Percentiles rank a stretch among this genome's conserved stretches.
Evolutionary conservation across 2,329 filamentous ascomycete species (phyloP).

Genomic region (Elsinoe australis): DNA sequence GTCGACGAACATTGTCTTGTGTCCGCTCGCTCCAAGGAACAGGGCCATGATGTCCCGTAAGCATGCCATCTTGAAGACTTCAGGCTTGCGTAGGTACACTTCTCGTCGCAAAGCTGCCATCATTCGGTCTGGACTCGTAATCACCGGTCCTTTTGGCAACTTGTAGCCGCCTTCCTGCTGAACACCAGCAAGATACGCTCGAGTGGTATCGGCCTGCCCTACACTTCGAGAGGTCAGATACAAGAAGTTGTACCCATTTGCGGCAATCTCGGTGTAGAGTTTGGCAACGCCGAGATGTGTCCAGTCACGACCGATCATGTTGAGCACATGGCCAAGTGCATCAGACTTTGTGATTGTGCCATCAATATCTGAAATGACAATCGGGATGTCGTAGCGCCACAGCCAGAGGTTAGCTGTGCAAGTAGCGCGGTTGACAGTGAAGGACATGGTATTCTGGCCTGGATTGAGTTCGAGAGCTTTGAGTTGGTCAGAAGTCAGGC

Average conservation of each 20-base stretch:
- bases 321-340: slow-evolving; percentile 70
- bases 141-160: slow-evolving; percentile 83
- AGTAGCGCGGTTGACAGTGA: slow-evolving; percentile 90
- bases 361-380: slow-evolving; percentile 97
- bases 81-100: slow-evolving; percentile 89
- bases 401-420: slow-evolving; percentile 90
- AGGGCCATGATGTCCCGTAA: slow-evolving; percentile 86
- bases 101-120: slow-evolving; percentile 88
- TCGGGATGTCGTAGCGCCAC: slow-evolving; percentile 83
- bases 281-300: slow-evolving; percentile 95
- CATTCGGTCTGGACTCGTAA: slow-evolving; percentile 88
- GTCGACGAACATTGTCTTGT: slow-evolving; percentile 14
- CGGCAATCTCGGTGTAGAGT: slow-evolving; percentile 87
- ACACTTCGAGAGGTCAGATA: slow-evolving; percentile 92
- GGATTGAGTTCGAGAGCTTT: slow-evolving; percentile 73
- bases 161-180: slow-evolving; percentile 76
- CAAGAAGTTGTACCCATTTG: slow-evolving; percentile 98
- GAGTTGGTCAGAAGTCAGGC: slow-evolving; percentile 89
- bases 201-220: slow-evolving; percentile 83
- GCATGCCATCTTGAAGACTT: slow-evolving; percentile 99
- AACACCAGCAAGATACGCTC: slow-evolving; percentile 83
- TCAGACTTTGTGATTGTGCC: slow-evolving; percentile 86
- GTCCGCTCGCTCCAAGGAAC: slow-evolving; percentile 46
- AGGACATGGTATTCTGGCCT: slow-evolving; percentile 89
- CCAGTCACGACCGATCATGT: slow-evolving; percentile 96